These are phyloP conservation scores for Scheffersomyces lignosus DNA, from an alignment of 805 yeast species.

Conservation along the genomic window DNA sequence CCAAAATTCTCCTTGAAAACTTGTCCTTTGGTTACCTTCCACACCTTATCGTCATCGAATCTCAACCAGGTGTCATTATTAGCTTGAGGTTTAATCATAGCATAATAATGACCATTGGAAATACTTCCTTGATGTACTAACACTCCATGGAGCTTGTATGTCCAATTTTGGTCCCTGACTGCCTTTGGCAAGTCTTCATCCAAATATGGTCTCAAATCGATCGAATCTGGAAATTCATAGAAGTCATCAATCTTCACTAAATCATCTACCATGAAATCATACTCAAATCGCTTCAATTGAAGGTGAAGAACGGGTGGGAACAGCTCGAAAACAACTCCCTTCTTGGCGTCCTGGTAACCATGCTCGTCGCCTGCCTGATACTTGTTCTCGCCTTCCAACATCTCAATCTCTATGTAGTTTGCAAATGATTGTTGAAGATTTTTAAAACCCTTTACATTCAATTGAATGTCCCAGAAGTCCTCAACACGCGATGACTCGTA, in stretches of 20 bases:
- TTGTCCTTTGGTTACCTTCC: conserved; percentile 78
- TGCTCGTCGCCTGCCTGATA: conserved; percentile 82
- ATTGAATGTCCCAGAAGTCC: conserved; percentile 97
- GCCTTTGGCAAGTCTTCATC: conserved; percentile 53
- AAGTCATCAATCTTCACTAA: conserved; percentile 90
- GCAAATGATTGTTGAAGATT: conserved; percentile 75
- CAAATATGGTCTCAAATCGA: conserved; percentile 78
- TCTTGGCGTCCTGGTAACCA: conserved; percentile 94
- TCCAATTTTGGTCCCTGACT: conserved; percentile 58
- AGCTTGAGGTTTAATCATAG: conserved; percentile 80
- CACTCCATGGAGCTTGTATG: conserved; percentile 87
- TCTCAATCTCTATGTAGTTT: conserved; percentile 85
- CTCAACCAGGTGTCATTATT: conserved; percentile 73
- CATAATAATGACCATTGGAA: conserved; percentile 94
- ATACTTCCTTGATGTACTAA: conserved; percentile 95
- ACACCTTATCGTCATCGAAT: conserved; percentile 94
- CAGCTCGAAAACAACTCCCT: conserved; percentile 88
- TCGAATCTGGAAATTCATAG: conserved; percentile 81
- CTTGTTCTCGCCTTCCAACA: conserved; percentile 91
- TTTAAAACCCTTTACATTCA: conserved; percentile 83
- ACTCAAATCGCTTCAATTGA: conserved; percentile 92
- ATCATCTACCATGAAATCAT: conserved; percentile 85
- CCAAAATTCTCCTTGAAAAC: conserved; percentile 95
- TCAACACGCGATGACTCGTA: conserved; percentile 90
- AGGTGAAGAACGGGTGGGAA: conserved; percentile 93